Conservation (phyloP, 2,329 filamentous ascomycete species). For the Fusarium verrucosum region DNA sequence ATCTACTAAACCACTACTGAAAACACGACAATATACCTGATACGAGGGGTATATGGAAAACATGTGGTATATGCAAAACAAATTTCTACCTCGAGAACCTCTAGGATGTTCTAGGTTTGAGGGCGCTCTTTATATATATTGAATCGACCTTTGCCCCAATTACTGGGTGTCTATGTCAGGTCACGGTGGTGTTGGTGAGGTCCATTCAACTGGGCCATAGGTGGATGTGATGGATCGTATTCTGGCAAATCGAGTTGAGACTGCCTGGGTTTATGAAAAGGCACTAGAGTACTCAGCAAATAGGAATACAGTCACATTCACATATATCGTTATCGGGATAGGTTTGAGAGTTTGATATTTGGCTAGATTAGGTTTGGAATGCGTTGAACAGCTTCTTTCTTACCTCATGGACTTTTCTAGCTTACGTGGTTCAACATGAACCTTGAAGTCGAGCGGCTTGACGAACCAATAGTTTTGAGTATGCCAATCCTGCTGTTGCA, state of each 20-base stretch:
- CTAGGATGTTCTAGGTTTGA: not conserved
- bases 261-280: not conserved
- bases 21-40: not conserved
- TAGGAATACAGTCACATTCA: not conserved
- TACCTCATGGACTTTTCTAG: too few species aligned
- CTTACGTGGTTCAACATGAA: not conserved
- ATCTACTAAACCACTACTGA: not conserved
- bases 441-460: constrained; percentile 23
- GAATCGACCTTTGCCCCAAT: not conserved
- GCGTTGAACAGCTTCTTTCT: too few species aligned
- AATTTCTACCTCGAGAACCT: not conserved
- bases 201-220: not conserved
- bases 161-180: not conserved
- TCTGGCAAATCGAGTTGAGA: not conserved
- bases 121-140: not conserved
- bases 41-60: constrained; percentile 15
- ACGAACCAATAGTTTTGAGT: constrained; percentile 33
- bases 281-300: not conserved
- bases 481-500: constrained; percentile 6
- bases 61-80: not conserved
- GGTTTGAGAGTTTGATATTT: too few species aligned
- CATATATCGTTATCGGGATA: too few species aligned
- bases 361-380: too few species aligned
- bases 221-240: not conserved
- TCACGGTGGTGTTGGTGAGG: too few species aligned